Evolutionary conservation across 345 rosid species (phyloP).

Genomic region (thale cress (Arabidopsis thaliana)): DNA sequence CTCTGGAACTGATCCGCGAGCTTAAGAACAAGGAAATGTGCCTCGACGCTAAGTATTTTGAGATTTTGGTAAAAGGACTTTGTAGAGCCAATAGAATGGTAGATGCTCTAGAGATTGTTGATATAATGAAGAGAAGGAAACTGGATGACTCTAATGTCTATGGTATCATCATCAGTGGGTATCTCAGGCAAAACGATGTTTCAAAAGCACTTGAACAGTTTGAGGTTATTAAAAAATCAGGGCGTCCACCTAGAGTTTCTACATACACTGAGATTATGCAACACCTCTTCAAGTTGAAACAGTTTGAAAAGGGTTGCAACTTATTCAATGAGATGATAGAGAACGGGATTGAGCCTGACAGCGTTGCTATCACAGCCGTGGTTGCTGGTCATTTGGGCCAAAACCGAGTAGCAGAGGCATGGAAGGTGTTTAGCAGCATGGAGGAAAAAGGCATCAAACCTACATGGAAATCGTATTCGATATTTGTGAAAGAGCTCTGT

Average conservation of each 20-base stretch:
- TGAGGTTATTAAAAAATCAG: conserved; percentile 58
- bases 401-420: conserved; percentile 67
- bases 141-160: conserved; percentile 56
- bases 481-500: conserved; percentile 73
- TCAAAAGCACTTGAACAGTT: conserved; percentile 64
- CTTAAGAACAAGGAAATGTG: conserved; percentile 57
- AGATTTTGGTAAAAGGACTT: conserved; percentile 75
- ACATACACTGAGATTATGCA: conserved; percentile 79
- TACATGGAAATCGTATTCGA: conserved; percentile 58
- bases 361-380: conserved; percentile 61
- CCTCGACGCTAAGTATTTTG: conserved; percentile 58
- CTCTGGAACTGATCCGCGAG: conserved; percentile 64
- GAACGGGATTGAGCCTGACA: conserved; percentile 61
- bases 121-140: conserved; percentile 66
- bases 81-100: conserved; percentile 64
- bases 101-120: conserved; percentile 78
- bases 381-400: conserved; percentile 69
- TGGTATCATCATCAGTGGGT: conserved; percentile 62
- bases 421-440: conserved; percentile 64
- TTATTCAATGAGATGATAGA: conserved; percentile 72
- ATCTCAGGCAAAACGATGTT: conserved; percentile 62
- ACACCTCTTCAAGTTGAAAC: conserved; percentile 55
- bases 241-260: conserved; percentile 53
- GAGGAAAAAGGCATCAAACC: conserved; percentile 62
- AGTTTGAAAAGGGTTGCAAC: conserved; percentile 61